Percentiles rank a stretch among this genome's conserved stretches.
These are phyloP conservation scores for Mycena alexandri DNA, from an alignment of 768 basidiomycete species.

Conservation along the genomic window DNA sequence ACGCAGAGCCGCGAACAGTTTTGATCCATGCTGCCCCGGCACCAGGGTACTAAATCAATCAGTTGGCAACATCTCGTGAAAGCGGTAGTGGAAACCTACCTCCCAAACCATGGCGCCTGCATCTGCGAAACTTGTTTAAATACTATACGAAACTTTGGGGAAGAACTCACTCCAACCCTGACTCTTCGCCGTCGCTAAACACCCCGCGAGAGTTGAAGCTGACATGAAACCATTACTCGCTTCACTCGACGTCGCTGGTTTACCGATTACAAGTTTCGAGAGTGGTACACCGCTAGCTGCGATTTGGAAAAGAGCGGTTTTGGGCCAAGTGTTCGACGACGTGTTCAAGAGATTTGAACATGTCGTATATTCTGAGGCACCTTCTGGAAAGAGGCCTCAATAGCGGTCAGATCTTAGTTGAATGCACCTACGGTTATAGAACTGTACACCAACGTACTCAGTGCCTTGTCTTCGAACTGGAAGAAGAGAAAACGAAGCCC, in stretches of 20 bases:
- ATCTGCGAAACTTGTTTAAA: slow-evolving; percentile 1
- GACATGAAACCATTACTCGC: slow-evolving; percentile 57
- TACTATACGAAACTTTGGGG: background rate
- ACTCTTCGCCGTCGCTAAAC: slow-evolving; percentile 37
- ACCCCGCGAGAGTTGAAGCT: slow-evolving; percentile 40
- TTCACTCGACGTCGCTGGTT: slow-evolving; percentile 57
- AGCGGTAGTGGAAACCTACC: background rate
- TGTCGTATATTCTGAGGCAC: slow-evolving; percentile 71
- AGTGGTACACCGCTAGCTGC: slow-evolving; percentile 58
- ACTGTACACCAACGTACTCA: slow-evolving; percentile 40
- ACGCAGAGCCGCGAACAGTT: slow-evolving; percentile 42
- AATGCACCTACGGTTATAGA: slow-evolving; percentile 52
- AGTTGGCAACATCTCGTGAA: background rate
- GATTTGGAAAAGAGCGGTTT: slow-evolving; percentile 59
- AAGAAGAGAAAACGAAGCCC: slow-evolving; percentile 34
- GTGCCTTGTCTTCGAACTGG: slow-evolving; percentile 27
- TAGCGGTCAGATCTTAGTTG: background rate
- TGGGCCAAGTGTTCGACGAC: slow-evolving; percentile 62
- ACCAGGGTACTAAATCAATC: slow-evolving; percentile 39
- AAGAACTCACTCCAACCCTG: slow-evolving; percentile 31
- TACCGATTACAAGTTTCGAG: slow-evolving; percentile 71
- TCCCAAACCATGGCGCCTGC: slow-evolving; percentile 37
- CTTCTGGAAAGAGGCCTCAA: slow-evolving; percentile 49
- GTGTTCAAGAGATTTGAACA: slow-evolving; percentile 68
- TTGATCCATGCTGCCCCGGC: slow-evolving; percentile 44